Evolutionary conservation across 768 basidiomycete genomes (phyloP).

Genomic region (Mycena metata): DNA sequence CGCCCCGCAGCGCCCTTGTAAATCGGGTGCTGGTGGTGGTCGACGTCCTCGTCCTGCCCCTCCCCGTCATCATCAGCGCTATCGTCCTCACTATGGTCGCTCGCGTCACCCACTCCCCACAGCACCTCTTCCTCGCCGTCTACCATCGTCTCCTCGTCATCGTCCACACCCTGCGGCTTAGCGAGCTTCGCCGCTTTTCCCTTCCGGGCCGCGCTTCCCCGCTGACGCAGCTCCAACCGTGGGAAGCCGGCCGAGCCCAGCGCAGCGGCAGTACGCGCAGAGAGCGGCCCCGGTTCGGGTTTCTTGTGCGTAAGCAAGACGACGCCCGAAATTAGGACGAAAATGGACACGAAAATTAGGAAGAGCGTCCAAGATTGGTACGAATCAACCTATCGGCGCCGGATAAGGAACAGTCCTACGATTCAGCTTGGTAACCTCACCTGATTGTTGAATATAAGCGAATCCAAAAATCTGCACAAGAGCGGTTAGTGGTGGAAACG

Average conservation of each 20-base stretch:
- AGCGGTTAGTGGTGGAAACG: not conserved
- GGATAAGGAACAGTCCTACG: no score
- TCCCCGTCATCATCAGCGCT: slow-evolving; percentile 46
- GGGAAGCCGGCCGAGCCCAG: slow-evolving; percentile 45
- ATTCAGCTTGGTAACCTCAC: not conserved
- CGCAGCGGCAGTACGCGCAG: slow-evolving; percentile 49
- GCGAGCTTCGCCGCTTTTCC: slow-evolving; percentile 40
- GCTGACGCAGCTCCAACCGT: slow-evolving; percentile 38
- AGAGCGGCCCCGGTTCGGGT: slow-evolving; percentile 65
- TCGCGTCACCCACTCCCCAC: slow-evolving; percentile 83
- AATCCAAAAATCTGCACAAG: slow-evolving; percentile 58
- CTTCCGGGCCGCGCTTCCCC: slow-evolving; percentile 30
- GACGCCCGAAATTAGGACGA: slow-evolving; percentile 90
- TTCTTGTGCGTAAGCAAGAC: slow-evolving; percentile 96
- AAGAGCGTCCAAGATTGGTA: slow-evolving; percentile 92
- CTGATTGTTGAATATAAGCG: slow-evolving; percentile 44
- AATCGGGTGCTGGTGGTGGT: slow-evolving; percentile 59
- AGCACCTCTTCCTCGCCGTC: slow-evolving; percentile 62
- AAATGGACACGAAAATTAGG: slow-evolving; percentile 88
- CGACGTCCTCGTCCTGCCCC: slow-evolving; percentile 59
- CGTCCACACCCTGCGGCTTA: slow-evolving; percentile 46
- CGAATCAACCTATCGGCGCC: slow-evolving; percentile 56
- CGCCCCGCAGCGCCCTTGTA: slow-evolving; percentile 44
- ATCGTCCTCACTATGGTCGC: slow-evolving; percentile 67
- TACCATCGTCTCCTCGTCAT: slow-evolving; percentile 55